phyloP scores from a whole-genome alignment of 106 monocot species.

The Dioscorea zingiberensis region DNA sequence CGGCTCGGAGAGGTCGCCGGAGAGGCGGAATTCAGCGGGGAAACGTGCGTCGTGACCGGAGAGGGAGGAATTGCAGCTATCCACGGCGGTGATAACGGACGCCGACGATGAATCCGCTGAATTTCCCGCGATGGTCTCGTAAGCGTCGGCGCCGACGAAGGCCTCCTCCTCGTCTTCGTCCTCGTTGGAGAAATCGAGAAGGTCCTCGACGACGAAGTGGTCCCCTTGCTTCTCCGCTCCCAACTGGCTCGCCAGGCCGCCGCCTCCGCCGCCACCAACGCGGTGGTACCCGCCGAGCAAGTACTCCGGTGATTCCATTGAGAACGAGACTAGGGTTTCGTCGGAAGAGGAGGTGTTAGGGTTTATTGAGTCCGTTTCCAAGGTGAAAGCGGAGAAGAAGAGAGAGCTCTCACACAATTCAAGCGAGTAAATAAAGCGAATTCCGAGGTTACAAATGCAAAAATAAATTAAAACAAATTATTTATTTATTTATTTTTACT shows the following conservation, averaged over 20 bases:
- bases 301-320: slow-evolving; percentile 43
- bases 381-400: slow-evolving; percentile 11
- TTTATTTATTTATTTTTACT: no score
- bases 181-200: slow-evolving; percentile 74
- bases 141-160: neutral
- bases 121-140: slow-evolving; percentile 6
- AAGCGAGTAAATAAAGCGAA: neutral
- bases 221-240: slow-evolving; percentile 35
- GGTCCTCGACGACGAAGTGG: slow-evolving; percentile 72
- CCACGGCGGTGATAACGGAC: slow-evolving; percentile 28
- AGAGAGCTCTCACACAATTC: slow-evolving; percentile 6
- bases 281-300: slow-evolving; percentile 15
- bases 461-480: no score
- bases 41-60: slow-evolving; percentile 8
- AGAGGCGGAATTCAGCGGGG: slow-evolving; percentile 23
- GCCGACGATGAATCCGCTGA: slow-evolving; percentile 35
- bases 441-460: neutral
- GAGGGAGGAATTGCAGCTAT: slow-evolving; percentile 40
- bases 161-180: slow-evolving; percentile 24
- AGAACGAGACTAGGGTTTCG: slow-evolving; percentile 18
- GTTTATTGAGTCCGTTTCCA: no score
- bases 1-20: slow-evolving; percentile 64
- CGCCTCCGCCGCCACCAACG: neutral
- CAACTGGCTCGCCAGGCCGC: no score
- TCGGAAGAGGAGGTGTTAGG: slow-evolving; percentile 5